Conservation (phyloP, 805 yeast genomes). For the Pichia scutulata region DNA sequence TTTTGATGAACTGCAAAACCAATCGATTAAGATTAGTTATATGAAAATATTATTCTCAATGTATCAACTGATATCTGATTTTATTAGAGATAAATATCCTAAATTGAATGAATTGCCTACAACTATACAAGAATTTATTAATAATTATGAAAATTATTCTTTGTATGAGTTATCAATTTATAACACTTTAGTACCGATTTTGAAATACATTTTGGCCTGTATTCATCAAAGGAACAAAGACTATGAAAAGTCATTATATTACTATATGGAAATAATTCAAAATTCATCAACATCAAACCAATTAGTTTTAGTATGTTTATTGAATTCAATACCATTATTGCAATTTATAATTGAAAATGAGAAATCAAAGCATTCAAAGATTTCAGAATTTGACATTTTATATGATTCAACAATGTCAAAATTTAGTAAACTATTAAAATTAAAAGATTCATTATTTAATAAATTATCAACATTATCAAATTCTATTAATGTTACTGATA, state of each 20-base stretch:
- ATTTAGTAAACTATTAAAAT: constrained; percentile 13
- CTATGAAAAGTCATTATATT: constrained; percentile 31
- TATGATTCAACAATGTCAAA: constrained; percentile 17
- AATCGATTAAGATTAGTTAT: not conserved
- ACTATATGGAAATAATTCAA: constrained; percentile 30
- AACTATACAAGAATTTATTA: constrained; percentile 29
- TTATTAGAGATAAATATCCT: constrained; percentile 23
- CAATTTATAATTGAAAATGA: constrained; percentile 14
- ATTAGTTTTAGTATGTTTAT: constrained; percentile 10
- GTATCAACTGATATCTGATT: constrained; percentile 32
- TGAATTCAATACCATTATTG: constrained; percentile 20
- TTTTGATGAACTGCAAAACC: not conserved
- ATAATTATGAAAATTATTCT: constrained; percentile 31
- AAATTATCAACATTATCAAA: constrained; percentile 7
- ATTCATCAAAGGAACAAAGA: constrained; percentile 33
- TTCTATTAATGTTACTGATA: not conserved
- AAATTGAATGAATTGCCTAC: constrained; percentile 3
- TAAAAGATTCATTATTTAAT: constrained; percentile 14
- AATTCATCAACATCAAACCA: not conserved
- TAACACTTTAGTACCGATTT: constrained; percentile 30
- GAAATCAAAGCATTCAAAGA: constrained; percentile 8
- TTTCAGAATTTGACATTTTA: constrained; percentile 18
- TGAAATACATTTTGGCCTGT: constrained; percentile 34
- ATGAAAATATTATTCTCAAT: not conserved
- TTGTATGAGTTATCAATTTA: constrained; percentile 34